These are phyloP conservation scores for Extremus antarcticus DNA, from an alignment of 495 filamentous ascomycete genomes.

Conservation along the genomic window DNA sequence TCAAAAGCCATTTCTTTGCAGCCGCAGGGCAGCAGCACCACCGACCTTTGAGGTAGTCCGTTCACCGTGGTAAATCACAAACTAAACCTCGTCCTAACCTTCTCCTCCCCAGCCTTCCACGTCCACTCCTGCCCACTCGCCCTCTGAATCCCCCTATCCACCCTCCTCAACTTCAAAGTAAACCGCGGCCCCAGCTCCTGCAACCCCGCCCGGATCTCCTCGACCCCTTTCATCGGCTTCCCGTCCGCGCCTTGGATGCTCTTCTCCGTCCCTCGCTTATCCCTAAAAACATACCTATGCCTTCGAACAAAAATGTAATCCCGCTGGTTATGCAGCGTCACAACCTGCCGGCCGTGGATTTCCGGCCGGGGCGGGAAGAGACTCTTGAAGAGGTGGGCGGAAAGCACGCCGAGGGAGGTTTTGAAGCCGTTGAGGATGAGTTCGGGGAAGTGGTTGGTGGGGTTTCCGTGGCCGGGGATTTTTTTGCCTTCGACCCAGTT, in stretches of 20 bases:
- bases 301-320: constrained; percentile 91
- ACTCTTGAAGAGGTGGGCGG: constrained; percentile 70
- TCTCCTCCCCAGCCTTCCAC: constrained; percentile 91
- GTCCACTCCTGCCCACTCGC: constrained; percentile 82
- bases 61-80: no score
- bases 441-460: constrained; percentile 84
- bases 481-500: constrained; percentile 80
- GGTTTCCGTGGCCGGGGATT: constrained; percentile 75
- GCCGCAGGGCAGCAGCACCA: no score
- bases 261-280: constrained; percentile 76
- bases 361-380: constrained; percentile 79
- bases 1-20: no score
- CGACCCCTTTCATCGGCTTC: constrained; percentile 71
- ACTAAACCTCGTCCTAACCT: constrained; percentile 83
- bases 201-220: constrained; percentile 70
- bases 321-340: constrained; percentile 88
- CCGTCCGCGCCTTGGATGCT: constrained; percentile 73
- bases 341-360: constrained; percentile 70
- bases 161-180: constrained; percentile 77
- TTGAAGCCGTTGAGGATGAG: constrained; percentile 92
- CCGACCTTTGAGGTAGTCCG: no score
- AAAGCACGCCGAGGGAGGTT: constrained; percentile 83
- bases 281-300: constrained; percentile 85
- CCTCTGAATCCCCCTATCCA: constrained; percentile 80
- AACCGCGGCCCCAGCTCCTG: constrained; percentile 80